A percentile compares a stretch with the other conserved stretches of the same genome.
Conservation (phyloP, 805 yeast species). For the Starmerella stellata region DNA sequence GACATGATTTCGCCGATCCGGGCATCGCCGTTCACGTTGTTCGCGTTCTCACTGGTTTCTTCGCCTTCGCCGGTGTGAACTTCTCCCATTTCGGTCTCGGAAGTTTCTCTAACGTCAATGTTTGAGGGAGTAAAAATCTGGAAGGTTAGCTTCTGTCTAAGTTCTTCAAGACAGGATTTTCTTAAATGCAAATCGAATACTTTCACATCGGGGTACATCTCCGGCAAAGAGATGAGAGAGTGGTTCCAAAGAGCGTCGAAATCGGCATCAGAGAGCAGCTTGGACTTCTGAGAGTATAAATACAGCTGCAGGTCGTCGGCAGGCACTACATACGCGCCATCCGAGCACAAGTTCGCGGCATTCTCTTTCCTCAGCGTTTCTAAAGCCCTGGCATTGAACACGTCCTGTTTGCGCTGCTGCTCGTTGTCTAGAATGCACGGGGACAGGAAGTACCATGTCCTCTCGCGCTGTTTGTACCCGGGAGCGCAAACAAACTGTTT, state of each 20-base stretch:
- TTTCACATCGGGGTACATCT: conserved; percentile 27
- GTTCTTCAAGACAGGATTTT: not conserved
- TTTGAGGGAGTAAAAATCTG: conserved; percentile 1
- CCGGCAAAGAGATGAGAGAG: conserved; percentile 37
- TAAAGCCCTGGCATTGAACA: conserved; percentile 48
- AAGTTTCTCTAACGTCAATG: too few species aligned
- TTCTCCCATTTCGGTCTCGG: too few species aligned
- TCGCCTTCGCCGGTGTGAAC: conserved; percentile 3
- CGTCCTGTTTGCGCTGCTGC: conserved; percentile 46
- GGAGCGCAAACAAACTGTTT: conserved; percentile 51
- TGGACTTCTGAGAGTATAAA: conserved; percentile 16
- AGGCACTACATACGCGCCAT: conserved; percentile 19
- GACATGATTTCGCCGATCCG: conserved; percentile 4
- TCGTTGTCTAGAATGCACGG: conserved; percentile 57
- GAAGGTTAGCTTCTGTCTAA: conserved; percentile 5
- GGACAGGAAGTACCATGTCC: conserved; percentile 37
- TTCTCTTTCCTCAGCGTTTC: conserved; percentile 48
- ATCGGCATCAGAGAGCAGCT: conserved; percentile 31
- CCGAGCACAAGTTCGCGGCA: conserved; percentile 41
- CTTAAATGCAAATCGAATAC: not conserved
- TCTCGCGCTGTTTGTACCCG: conserved; percentile 32
- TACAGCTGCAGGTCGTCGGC: conserved; percentile 18
- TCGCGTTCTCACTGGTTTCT: conserved; percentile 1
- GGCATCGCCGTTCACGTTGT: conserved; percentile 3
- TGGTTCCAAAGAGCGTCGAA: conserved; percentile 59